Percentiles rank a stretch among this genome's conserved stretches.
These are phyloP conservation scores for Prinsepia uniflora DNA, from an alignment of 306 rosid genomes.

Conservation along the genomic window DNA sequence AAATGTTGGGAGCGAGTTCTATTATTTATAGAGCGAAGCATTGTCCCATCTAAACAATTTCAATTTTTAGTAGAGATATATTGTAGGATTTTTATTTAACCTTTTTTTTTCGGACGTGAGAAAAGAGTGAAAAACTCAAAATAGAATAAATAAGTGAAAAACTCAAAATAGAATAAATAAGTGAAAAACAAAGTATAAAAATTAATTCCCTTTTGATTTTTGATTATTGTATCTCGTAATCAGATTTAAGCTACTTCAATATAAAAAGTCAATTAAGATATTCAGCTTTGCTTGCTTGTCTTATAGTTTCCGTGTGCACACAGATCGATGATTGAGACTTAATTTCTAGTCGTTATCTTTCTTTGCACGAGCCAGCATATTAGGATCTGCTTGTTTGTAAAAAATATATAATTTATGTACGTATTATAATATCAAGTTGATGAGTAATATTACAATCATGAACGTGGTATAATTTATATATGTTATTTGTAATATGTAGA, in stretches of 20 bases:
- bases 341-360: neutral
- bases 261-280: neutral
- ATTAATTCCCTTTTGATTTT: too few species aligned
- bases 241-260: neutral
- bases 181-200: too few species aligned
- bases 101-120: too few species aligned
- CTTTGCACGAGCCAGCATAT: neutral
- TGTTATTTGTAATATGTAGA: too few species aligned
- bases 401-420: too few species aligned
- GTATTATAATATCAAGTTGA: too few species aligned
- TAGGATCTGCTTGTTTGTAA: neutral
- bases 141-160: too few species aligned
- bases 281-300: conserved; percentile 6
- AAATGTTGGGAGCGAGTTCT: neutral
- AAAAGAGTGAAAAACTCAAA: too few species aligned
- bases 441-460: too few species aligned
- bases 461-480: too few species aligned
- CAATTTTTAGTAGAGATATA: neutral
- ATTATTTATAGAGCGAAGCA: neutral
- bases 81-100: neutral
- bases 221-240: neutral
- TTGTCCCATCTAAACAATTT: neutral
- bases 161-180: too few species aligned
- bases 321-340: neutral
- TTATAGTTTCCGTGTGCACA: neutral